phyloP scores from a whole-genome alignment of 768 basidiomycete genomes.

The Russula ochroleuca region DNA sequence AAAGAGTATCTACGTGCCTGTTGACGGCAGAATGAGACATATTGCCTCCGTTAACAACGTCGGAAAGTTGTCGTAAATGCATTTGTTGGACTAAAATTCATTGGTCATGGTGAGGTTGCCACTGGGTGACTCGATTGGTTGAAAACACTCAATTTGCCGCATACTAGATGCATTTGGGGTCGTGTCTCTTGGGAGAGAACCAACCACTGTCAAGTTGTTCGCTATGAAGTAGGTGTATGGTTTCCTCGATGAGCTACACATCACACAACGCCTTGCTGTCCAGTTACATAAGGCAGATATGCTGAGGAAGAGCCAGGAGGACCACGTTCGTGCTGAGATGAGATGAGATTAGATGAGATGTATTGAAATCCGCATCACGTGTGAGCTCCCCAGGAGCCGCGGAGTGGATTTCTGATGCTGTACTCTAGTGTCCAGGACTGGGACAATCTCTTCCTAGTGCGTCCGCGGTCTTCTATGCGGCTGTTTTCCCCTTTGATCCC shows the following conservation, averaged over 20 bases:
- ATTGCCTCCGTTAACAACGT: constrained; percentile 80
- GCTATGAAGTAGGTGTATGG: constrained; percentile 89
- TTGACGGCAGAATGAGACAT: constrained; percentile 85
- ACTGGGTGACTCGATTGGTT: constrained; percentile 29
- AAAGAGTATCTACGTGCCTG: constrained; percentile 67
- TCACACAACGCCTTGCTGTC: constrained; percentile 28
- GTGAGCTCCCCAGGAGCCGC: constrained; percentile 68
- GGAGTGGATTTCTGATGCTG: constrained; percentile 92
- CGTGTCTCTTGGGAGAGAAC: constrained; percentile 86
- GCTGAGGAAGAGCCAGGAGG: constrained; percentile 95
- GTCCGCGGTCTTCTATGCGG: constrained; percentile 32
- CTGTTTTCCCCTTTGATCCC: constrained; percentile 44
- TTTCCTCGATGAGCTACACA: constrained; percentile 25
- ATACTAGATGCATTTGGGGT: constrained; percentile 87
- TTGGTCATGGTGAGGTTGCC: constrained; percentile 71
- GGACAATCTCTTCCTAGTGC: constrained; percentile 90
- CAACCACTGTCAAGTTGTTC: constrained; percentile 70
- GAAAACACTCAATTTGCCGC: constrained; percentile 26
- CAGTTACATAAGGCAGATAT: constrained; percentile 86
- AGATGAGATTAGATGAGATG: too few species aligned
- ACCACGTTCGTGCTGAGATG: constrained; percentile 93
- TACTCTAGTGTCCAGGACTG: constrained; percentile 94
- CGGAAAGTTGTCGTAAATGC: constrained; percentile 78
- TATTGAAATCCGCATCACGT: constrained; percentile 85
- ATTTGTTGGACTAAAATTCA: constrained; percentile 87